phyloP scores from a whole-genome alignment of 139 green algal genomes.

The Micractinium sp. region DNA sequence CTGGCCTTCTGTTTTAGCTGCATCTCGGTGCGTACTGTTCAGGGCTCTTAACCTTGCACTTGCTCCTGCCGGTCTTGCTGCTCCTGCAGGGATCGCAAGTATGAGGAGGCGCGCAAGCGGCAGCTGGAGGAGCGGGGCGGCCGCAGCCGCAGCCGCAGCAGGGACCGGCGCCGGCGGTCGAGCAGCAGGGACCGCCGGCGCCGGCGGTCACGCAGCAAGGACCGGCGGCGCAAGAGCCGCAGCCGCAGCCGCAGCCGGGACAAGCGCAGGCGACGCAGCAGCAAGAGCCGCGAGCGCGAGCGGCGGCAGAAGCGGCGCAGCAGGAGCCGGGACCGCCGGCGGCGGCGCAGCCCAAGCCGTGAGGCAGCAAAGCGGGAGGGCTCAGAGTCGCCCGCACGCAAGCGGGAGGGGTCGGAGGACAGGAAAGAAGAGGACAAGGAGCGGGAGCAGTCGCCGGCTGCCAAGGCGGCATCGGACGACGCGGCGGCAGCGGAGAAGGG shows the following conservation, averaged over 20 bases:
- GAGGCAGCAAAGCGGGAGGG: neutral
- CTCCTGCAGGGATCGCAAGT: no score
- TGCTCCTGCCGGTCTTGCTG: neutral
- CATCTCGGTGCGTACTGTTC: no score
- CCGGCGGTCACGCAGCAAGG: neutral
- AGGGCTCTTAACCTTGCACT: no score
- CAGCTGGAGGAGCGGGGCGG: neutral
- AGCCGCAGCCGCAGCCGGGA: conserved; percentile 4
- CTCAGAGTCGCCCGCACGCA: neutral
- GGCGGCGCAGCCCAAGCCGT: neutral
- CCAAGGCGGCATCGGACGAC: neutral
- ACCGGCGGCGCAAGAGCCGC: neutral
- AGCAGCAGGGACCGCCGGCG: conserved; percentile 3
- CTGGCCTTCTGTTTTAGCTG: no score
- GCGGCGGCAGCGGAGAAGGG: neutral
- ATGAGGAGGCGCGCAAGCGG: neutral
- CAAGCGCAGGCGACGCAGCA: neutral
- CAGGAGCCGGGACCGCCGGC: neutral
- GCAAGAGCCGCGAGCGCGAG: conserved; percentile 5
- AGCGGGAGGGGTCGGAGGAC: neutral
- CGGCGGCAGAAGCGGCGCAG: conserved; percentile 1
- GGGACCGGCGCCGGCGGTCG: neutral
- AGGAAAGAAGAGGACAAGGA: neutral
- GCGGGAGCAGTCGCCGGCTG: conserved; percentile 8
- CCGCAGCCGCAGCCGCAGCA: conserved; percentile 7